Conservation (phyloP, 495 filamentous ascomycete species). For the Penicillium egyptiacum region DNA sequence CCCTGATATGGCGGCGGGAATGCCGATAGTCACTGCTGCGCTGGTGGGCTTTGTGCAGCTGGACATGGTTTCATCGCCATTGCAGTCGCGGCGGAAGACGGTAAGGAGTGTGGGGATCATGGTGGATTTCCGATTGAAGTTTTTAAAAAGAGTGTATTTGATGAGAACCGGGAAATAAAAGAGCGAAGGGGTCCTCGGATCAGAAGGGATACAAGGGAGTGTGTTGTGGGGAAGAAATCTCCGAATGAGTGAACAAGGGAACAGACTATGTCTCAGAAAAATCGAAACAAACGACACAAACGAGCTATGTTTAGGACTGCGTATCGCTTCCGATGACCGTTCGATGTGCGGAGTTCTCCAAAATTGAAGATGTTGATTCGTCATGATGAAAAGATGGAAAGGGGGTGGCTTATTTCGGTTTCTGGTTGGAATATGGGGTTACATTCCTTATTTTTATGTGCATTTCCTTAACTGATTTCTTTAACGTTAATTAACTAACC, state of each 20-base stretch:
- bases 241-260: background rate
- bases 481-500: background rate
- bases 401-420: constrained; percentile 8
- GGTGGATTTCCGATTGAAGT: background rate
- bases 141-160: constrained; percentile 6
- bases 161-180: background rate
- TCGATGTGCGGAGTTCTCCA: background rate
- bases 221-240: background rate
- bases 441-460: background rate
- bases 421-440: constrained; percentile 1
- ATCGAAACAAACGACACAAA: background rate
- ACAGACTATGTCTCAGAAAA: background rate
- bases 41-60: constrained; percentile 18
- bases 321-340: constrained; percentile 5
- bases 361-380: constrained; percentile 5
- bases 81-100: constrained; percentile 6
- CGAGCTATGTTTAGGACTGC: background rate
- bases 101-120: constrained; percentile 5
- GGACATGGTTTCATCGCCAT: constrained; percentile 8
- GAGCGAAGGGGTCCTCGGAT: constrained; percentile 1
- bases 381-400: constrained; percentile 3
- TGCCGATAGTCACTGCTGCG: constrained; percentile 7
- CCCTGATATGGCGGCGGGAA: constrained; percentile 12
- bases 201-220: constrained; percentile 4
- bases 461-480: background rate